phyloP scores from a whole-genome alignment of 2,329 filamentous ascomycete genomes.

The Raffaelea ambrosiae region DNA sequence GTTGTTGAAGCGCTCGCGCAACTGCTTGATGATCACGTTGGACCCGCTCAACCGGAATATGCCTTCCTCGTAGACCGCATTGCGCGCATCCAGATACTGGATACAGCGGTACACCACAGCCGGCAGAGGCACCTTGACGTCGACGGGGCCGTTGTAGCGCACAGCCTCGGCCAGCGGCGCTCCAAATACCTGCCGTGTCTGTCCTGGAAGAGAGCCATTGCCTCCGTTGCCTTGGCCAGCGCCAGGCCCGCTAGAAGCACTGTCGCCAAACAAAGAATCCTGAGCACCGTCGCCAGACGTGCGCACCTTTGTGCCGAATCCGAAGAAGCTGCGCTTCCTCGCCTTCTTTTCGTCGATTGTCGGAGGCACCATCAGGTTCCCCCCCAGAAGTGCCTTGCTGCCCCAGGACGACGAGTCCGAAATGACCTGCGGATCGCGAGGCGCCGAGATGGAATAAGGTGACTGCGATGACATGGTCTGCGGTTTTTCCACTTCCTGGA shows the following conservation, averaged over 20 bases:
- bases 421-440: constrained; percentile 77
- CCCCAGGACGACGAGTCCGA: constrained; percentile 79
- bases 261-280: constrained; percentile 45
- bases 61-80: constrained; percentile 78
- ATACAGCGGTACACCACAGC: constrained; percentile 94
- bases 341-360: constrained; percentile 65
- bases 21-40: constrained; percentile 82
- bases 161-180: constrained; percentile 80
- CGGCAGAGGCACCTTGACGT: constrained; percentile 68
- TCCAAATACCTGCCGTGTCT: constrained; percentile 70
- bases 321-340: constrained; percentile 70
- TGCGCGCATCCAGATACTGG: constrained; percentile 79
- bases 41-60: constrained; percentile 98
- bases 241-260: constrained; percentile 23
- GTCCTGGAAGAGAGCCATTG: constrained; percentile 27
- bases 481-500: constrained; percentile 20
- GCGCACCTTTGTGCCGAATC: constrained; percentile 55
- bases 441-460: constrained; percentile 64
- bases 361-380: constrained; percentile 34
- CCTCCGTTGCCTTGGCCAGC: constrained; percentile 31
- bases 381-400: constrained; percentile 20
- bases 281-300: constrained; percentile 46
- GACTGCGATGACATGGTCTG: constrained; percentile 31
- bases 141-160: constrained; percentile 64
- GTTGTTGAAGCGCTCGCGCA: constrained; percentile 86